These are phyloP conservation scores for Shiraia bambusicola DNA, from an alignment of 2,329 filamentous ascomycete genomes.

Conservation along the genomic window DNA sequence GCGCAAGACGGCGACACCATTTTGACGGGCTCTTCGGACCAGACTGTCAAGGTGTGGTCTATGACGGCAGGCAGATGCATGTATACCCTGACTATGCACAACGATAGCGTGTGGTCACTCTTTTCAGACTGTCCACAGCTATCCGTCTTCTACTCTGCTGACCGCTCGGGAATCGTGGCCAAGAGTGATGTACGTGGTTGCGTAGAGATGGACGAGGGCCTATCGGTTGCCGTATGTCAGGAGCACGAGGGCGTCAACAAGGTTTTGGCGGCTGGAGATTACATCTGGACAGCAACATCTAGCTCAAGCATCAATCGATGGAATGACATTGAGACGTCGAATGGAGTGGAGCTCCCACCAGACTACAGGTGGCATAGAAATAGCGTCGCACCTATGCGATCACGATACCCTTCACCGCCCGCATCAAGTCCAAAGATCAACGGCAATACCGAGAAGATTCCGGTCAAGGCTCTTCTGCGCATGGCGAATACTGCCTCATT, in stretches of 20 bases:
- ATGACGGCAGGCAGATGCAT: slow-evolving; percentile 93
- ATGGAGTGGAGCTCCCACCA: slow-evolving; percentile 63
- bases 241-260: slow-evolving; percentile 82
- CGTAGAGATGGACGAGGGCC: slow-evolving; percentile 78
- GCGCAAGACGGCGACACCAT: slow-evolving; percentile 87
- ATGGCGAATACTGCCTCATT: slow-evolving; percentile 84
- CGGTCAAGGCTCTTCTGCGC: slow-evolving; percentile 73
- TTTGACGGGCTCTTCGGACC: slow-evolving; percentile 91
- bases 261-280: slow-evolving; percentile 65
- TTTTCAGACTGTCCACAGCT: slow-evolving; percentile 85
- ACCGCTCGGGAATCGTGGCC: slow-evolving; percentile 88
- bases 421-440: slow-evolving; percentile 35
- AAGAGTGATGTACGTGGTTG: slow-evolving; percentile 87
- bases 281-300: slow-evolving; percentile 87
- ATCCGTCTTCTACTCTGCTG: slow-evolving; percentile 90
- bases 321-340: slow-evolving; percentile 79
- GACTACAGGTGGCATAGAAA: slow-evolving; percentile 56
- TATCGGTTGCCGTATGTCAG: slow-evolving; percentile 87
- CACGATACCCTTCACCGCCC: slow-evolving; percentile 45
- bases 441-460: slow-evolving; percentile 60
- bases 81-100: slow-evolving; percentile 98
- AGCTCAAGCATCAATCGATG: slow-evolving; percentile 92
- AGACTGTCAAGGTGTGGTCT: slow-evolving; percentile 98
- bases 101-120: slow-evolving; percentile 95
- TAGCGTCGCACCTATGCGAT: slow-evolving; percentile 50